These are phyloP conservation scores for Schizophyllum commune DNA, from an alignment of 1,284 basidiomycete species.

Conservation along the genomic window DNA sequence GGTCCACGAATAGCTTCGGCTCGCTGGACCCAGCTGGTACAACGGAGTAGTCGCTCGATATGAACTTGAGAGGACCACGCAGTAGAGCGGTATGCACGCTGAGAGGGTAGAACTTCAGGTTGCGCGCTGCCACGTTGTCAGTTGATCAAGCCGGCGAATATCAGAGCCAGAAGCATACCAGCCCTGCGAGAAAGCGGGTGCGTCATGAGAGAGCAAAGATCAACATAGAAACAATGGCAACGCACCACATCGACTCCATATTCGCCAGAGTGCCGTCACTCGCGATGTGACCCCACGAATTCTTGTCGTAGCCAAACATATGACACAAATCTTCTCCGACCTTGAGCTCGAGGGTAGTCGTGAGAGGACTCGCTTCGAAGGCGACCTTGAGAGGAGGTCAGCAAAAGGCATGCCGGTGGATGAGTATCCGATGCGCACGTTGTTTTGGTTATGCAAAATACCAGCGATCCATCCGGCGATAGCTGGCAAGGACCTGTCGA, in stretches of 20 bases:
- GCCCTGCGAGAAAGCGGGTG: no score
- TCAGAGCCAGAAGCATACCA: constrained; percentile 5
- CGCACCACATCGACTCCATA: constrained; percentile 41
- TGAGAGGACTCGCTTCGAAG: constrained; percentile 32
- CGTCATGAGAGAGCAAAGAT: no score
- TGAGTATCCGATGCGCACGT: constrained; percentile 15
- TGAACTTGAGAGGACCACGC: constrained; percentile 19
- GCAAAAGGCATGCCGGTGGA: no score
- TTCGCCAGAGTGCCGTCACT: constrained; percentile 39
- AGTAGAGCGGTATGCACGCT: constrained; percentile 24
- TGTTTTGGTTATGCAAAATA: constrained; percentile 36
- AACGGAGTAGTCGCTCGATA: constrained; percentile 22
- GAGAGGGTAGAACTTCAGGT: constrained; percentile 34
- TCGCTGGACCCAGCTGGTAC: constrained; percentile 12
- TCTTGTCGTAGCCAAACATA: constrained; percentile 30
- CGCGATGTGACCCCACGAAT: constrained; percentile 37
- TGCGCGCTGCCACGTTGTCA: constrained; percentile 24
- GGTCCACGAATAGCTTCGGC: constrained; percentile 19
- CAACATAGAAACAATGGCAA: no score
- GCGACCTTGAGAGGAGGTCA: no score
- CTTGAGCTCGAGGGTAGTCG: constrained; percentile 29
- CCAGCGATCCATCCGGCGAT: constrained; percentile 30
- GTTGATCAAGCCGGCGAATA: neutral
- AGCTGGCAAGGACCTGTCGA: constrained; percentile 29
- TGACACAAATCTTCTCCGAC: constrained; percentile 35